Evolutionary conservation across 2,329 filamentous ascomycete species (phyloP), one percentile per base, ranked within the genome.

Genomic region (Pestalotiopsis sp.): DNA sequence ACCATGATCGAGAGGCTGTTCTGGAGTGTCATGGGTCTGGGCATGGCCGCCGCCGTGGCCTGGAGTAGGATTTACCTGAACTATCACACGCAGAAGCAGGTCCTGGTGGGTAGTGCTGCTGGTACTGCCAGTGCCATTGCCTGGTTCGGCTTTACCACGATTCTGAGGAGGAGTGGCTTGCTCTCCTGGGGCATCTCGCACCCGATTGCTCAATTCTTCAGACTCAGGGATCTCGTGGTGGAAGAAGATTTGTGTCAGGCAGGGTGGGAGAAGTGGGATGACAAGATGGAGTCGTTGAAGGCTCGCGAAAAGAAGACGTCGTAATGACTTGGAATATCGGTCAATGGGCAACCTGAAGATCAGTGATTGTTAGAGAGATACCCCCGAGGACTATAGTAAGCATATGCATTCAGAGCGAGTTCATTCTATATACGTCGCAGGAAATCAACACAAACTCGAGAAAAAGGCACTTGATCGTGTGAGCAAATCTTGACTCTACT

Each of bases 241-340:
- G 91, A 92, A 77, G 95, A 98, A 80, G 95, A 98, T 79, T 81
- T 97, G 73, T 91, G 91, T 40, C 94, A 97, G 81, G 91, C 94
- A 56, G 96, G 96, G 2, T 99, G 95, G 95, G 93, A 94, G 80
- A 91, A 92, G 77, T 98, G 94, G 94, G 91, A 95, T 78, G 83
- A 84, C 62, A 83, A 82, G 72, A 74, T 74, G 52, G 79, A 78
- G 30, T 76, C 73, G 17, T 69, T 72, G 65, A 74, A 76, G 67
- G 74, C 73, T 38, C 81, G 77, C 70, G 77, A 74, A 52, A 80
- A 76, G 67, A 81, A 77, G 68, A 72, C 30, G 14, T 61, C 58
- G n/a, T 61, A 20, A 39, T 17, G 30, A 20, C 26, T 17, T 17
- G 11, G 7, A 39, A 61, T 10, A 39, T 3, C 3, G 11, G 26